phyloP scores from a whole-genome alignment of 345 rosid genomes.

The Bruguiera gymnorhiza region DNA sequence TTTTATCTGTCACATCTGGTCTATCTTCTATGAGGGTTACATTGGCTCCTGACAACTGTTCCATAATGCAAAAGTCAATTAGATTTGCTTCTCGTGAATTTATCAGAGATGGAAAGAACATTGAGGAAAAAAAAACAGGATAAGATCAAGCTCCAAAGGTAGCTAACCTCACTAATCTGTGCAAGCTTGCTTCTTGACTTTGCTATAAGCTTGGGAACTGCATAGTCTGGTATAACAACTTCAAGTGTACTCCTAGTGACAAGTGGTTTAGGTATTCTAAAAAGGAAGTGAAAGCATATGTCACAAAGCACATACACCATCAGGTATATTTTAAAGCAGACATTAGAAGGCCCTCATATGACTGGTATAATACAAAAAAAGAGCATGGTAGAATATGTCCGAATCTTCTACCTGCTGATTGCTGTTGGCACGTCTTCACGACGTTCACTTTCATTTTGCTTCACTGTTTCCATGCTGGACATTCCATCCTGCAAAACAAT shows the following conservation, averaged over 20 bases:
- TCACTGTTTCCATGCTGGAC: slow-evolving; percentile 44
- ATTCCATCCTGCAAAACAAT: slow-evolving; percentile 54
- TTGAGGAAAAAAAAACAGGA: background rate
- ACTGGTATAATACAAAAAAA: background rate
- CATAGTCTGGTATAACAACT: slow-evolving; percentile 83
- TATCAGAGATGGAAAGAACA: background rate
- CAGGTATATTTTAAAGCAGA: background rate
- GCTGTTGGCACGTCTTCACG: slow-evolving; percentile 58
- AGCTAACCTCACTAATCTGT: slow-evolving; percentile 86
- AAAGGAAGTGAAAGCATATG: background rate
- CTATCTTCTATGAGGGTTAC: slow-evolving; percentile 73
- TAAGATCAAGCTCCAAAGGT: background rate
- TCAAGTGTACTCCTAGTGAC: slow-evolving; percentile 95
- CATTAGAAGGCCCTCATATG: too few species aligned
- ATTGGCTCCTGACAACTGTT: slow-evolving; percentile 90
- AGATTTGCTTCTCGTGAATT: background rate
- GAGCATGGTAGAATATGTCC: background rate
- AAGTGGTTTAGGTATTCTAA: slow-evolving; percentile 68
- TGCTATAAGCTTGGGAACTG: slow-evolving; percentile 75
- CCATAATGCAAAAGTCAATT: slow-evolving; percentile 3
- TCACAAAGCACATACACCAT: background rate
- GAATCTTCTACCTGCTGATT: slow-evolving; percentile 52
- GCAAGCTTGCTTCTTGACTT: slow-evolving; percentile 89
- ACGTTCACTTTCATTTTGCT: slow-evolving; percentile 59
- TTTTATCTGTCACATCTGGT: slow-evolving; percentile 62